Evolutionary conservation across 1,284 basidiomycete genomes (phyloP).

Genomic region (Psilocybe mexicana): DNA sequence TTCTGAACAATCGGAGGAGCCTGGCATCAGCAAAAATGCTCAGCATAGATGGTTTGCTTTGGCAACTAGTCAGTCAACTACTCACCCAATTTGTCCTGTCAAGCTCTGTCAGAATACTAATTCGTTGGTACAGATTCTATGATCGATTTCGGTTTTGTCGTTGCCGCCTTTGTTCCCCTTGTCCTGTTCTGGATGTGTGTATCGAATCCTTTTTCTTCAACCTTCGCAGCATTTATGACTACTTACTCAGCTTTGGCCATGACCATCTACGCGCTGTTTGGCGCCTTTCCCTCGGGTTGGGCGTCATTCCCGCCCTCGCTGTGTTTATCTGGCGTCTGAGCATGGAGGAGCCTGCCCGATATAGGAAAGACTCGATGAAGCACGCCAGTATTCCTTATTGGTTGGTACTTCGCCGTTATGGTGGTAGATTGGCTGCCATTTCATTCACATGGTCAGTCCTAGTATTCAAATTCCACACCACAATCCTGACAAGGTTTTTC

Average conservation of each 20-base stretch:
- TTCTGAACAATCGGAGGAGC: constrained; percentile 87
- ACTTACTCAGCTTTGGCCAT: constrained; percentile 62
- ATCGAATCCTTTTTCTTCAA: background rate
- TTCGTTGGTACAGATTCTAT: constrained; percentile 58
- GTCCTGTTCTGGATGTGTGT: constrained; percentile 84
- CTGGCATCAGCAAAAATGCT: constrained; percentile 71
- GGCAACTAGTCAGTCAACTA: constrained; percentile 65
- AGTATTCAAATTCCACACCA: background rate
- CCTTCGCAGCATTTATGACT: background rate
- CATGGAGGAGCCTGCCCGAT: constrained; percentile 81
- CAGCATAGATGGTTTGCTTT: constrained; percentile 88
- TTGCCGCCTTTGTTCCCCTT: constrained; percentile 82
- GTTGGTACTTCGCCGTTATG: constrained; percentile 83
- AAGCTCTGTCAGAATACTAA: background rate
- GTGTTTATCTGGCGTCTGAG: constrained; percentile 87
- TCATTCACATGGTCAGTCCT: constrained; percentile 65
- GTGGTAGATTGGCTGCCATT: constrained; percentile 67
- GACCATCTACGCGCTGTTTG: constrained; percentile 84
- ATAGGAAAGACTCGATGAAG: constrained; percentile 77
- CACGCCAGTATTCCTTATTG: constrained; percentile 72
- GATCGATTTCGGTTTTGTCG: constrained; percentile 89
- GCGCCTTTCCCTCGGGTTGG: constrained; percentile 89
- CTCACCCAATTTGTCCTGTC: background rate
- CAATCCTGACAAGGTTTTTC: constrained; percentile 14
- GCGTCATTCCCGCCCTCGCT: constrained; percentile 76